These are phyloP conservation scores for Stephania yunnanensis DNA, from an alignment of 164 flowering plant species.

Conservation along the genomic window DNA sequence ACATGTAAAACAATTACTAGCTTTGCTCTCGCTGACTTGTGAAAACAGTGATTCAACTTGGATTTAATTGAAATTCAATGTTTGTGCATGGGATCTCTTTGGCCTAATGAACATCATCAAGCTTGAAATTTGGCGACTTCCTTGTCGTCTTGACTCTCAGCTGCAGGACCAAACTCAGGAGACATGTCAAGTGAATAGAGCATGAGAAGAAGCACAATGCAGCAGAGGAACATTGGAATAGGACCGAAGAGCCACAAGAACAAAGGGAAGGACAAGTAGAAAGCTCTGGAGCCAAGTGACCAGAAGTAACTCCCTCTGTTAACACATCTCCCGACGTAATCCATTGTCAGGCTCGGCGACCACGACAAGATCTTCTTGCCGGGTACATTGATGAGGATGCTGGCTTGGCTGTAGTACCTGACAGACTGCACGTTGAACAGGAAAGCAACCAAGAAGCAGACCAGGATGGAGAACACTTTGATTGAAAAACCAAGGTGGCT, in stretches of 20 bases:
- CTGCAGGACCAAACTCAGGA: conserved; percentile 26
- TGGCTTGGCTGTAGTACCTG: conserved; percentile 84
- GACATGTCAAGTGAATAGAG: conserved; percentile 55
- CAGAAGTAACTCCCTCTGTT: conserved; percentile 76
- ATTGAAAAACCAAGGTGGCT: conserved; percentile 45
- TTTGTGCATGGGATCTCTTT: background rate
- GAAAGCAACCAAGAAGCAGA: conserved; percentile 69
- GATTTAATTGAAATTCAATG: background rate
- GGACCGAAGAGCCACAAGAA: conserved; percentile 92
- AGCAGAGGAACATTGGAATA: conserved; percentile 61
- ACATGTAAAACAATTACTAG: no score
- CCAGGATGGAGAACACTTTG: conserved; percentile 64
- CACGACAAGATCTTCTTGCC: conserved; percentile 26
- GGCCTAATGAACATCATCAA: background rate
- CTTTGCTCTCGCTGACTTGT: no score
- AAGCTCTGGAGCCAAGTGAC: conserved; percentile 74
- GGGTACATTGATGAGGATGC: conserved; percentile 83
- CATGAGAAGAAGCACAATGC: conserved; percentile 44
- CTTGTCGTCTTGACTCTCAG: conserved; percentile 11
- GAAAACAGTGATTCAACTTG: background rate
- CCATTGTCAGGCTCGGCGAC: conserved; percentile 28
- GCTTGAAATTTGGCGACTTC: background rate
- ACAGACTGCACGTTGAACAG: conserved; percentile 74
- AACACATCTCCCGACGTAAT: conserved; percentile 52
- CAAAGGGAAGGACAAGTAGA: conserved; percentile 80